Base-by-base conservation (phyloP, 2,329 filamentous ascomycete species). In the Blumeriella jaapii region DNA sequence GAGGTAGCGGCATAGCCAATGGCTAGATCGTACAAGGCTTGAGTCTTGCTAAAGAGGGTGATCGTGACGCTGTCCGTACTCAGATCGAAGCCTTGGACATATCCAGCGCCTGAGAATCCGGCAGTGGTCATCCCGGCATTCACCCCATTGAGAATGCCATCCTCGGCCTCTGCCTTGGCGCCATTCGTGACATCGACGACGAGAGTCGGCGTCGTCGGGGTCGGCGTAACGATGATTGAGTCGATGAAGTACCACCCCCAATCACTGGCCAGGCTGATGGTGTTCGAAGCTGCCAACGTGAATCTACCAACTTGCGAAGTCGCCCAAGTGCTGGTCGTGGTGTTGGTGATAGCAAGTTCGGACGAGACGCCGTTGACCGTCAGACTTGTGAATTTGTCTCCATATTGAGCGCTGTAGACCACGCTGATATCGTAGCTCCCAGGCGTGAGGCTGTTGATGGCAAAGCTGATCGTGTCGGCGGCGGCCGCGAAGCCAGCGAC, bases 211-310 rank as follows among this genome's bases (percentile, higher is more conserved):
- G 29, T 32, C 3, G 25, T 27, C 9, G 36, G 36, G 7, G 42
- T 41, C 19, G 38, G 26, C 2, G 23, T 24, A 14, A 44, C 30
- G 1, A 48, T 58, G 42, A 67, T 61, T 34, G 59, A 57, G 44
- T 68, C 64, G 31, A 64, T 61, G 18, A 67, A 57, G 42, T 42
- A 44, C 61, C 61, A 67, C 38, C 64, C 64, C 64, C 64, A 67
- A 51, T 67, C 64, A 48, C 49, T 61, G 33, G 62, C 56, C 25
- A 67, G 56, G 22, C 62, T 55, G 30, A 67, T 59, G 0, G 59
- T 65, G 49, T 67, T 67, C 20, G 42, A 36, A 5, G 54, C 52
- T 24, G 59, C 55, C 22, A 67, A 51, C 1, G 66, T 51, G 2
- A 65, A 56, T 38, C 66, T 61, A 12, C 64, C 63, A 12, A 55